These are phyloP conservation scores for Cryptosporidium baileyi DNA, from an alignment of 169 alveolate species.

Conservation along the genomic window DNA sequence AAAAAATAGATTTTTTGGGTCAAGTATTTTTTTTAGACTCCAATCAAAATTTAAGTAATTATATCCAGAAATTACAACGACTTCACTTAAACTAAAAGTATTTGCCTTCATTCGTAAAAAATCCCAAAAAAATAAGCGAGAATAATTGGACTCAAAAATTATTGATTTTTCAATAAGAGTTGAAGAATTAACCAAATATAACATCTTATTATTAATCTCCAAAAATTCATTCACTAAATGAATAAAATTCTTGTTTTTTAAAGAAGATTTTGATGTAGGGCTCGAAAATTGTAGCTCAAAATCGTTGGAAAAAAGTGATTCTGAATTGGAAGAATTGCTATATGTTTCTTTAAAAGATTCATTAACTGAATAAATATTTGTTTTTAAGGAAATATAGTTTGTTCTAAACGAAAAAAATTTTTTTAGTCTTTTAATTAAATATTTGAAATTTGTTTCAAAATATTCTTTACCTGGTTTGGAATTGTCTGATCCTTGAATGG, in stretches of 20 bases:
- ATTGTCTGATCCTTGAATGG: not conserved
- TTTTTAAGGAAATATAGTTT: too few species aligned
- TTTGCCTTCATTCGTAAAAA: not conserved
- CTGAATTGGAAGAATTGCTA: not conserved
- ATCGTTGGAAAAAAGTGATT: too few species aligned
- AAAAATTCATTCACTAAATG: not conserved
- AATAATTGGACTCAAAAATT: not conserved
- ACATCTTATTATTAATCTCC: not conserved
- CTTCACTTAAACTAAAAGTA: not conserved
- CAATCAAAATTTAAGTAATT: not conserved
- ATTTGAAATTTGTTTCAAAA: too few species aligned
- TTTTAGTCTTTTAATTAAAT: too few species aligned
- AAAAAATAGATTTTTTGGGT: constrained; percentile 14
- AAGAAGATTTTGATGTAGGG: too few species aligned
- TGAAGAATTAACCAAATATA: not conserved
- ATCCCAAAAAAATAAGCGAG: not conserved
- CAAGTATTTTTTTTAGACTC: constrained; percentile 24
- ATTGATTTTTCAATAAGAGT: not conserved
- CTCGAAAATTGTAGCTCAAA: too few species aligned
- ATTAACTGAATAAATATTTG: too few species aligned
- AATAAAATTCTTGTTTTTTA: not conserved
- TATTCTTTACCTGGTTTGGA: too few species aligned
- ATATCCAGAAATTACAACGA: constrained; percentile 21
- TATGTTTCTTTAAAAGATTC: not conserved
- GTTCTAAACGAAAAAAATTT: too few species aligned